Evolutionary conservation across 2,329 filamentous ascomycete genomes (phyloP), one percentile per base, ranked within the genome.

Genomic region (Fusarium brachygibbosum): DNA sequence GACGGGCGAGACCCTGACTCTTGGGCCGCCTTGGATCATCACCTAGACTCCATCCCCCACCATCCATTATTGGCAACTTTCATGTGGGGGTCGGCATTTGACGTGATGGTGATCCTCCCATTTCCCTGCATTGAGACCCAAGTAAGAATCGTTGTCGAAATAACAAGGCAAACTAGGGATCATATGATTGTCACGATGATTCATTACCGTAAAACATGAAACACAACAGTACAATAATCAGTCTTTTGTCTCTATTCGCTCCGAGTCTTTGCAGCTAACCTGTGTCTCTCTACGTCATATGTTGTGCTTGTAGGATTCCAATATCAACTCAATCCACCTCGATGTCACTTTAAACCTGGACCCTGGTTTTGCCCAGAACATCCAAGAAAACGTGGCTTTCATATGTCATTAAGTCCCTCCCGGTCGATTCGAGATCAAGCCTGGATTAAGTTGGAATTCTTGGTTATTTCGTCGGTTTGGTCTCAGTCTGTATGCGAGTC

Each of bases 1-100:
- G 9, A 61, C 44, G 52, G 42, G 46, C 52, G 35, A 61, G 58
- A 61, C 56, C 59, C 46, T 25, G 51, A 63, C 50, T 31, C 23
- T 42, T 31, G 32, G 35, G 11, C 25, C 28, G 11, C 25, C 28
- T 29, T 37, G 17, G 34, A 37, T 37, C 34, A 14, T 16, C 31
- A 5, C 23, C 23, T 25, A 8, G 34, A 16, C 23, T 29, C 32
- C 23, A 37, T 19, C 25, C 35, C 28, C 50, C 37, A 53, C 29
- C 50, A 38, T 40, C 29, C 7, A n/a, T 28, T 45, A 31, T 45
- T 31, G 25, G 42, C 28, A 17, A 37, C 29, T 37, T 49, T 25
- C 34, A 40, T 44, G 37, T 34, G 62, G 53, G 35, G 49, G 31
- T 32, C 52, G 54, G 37, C 28, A 38, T 41, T 44, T 44, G 34